phyloP scores from a whole-genome alignment of 768 basidiomycete genomes.

The Mycena galericulata region DNA sequence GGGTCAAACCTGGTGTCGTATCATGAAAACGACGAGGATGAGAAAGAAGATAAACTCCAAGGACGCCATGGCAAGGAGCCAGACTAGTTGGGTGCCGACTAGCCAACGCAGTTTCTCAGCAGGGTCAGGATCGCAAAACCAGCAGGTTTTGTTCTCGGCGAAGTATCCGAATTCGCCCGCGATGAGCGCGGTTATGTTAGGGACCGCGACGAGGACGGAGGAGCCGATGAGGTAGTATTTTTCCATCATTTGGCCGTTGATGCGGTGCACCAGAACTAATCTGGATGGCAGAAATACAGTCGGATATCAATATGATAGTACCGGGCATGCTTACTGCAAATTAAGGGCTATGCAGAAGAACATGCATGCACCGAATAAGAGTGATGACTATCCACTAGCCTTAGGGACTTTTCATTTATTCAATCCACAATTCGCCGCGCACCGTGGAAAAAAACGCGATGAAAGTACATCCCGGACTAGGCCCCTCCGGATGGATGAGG shows the following conservation, averaged over 20 bases:
- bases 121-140: background rate
- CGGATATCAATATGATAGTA: too few relatives aligned
- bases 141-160: background rate
- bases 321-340: background rate
- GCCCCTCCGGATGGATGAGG: too few relatives aligned
- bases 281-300: background rate
- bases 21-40: constrained; percentile 2
- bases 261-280: constrained; percentile 7
- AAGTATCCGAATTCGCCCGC: constrained; percentile 5
- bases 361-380: constrained; percentile 10
- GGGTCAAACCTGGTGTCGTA: background rate
- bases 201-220: background rate
- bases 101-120: background rate
- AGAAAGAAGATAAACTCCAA: constrained; percentile 1
- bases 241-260: constrained; percentile 16
- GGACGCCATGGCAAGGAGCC: constrained; percentile 9
- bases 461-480: background rate
- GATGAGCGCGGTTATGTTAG: background rate
- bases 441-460: background rate
- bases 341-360: constrained; percentile 18
- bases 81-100: constrained; percentile 1
- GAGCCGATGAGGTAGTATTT: constrained; percentile 21
- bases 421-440: background rate
- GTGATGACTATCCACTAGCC: background rate
- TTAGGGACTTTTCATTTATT: background rate